Base-by-base conservation (phyloP, 768 basidiomycete genomes). In the Amanita jacksonii region DNA sequence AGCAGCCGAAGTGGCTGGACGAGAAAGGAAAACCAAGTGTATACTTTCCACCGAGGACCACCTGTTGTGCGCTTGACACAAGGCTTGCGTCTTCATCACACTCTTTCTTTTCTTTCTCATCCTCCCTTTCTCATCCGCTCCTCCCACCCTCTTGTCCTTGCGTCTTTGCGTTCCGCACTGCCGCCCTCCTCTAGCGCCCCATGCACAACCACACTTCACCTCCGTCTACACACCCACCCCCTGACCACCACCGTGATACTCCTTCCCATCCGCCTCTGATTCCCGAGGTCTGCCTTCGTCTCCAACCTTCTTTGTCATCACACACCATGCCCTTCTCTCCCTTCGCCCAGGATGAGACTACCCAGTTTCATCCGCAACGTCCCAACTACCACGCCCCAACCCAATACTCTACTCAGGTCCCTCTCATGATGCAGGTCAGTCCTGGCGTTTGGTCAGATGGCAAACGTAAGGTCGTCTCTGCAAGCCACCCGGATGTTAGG, bases 401-500 rank as follows among this genome's bases (percentile, higher is more conserved):
- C 22, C 49, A 51, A 12, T 57, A 55, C 41, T 36, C 58, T 4
- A 57, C 54, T 6, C 19, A 49, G 2, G 46, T 61, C 7, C 61
- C 60, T 4, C 35, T 38, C 9, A 49, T 55, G 45, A 50, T 52
- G 10, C 51, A 67, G 53, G 59, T 65, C 47, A 54, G 57, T 38
- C 60, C 53, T 13, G 70, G 70, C 9, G 61, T 72, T 13, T 68
- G 63, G 62, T 55, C 56, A 9, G 61, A 69, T 47, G 66, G 67
- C 8, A 56, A 56, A 30, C 54, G 58, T 41, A 45, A 65, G 23
- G 60, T 71, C 18, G 64, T 72, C 51, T 74, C 73, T 13, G 63
- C 67, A 10, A 67, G 65, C 30, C 64, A 70, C 31, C 73, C 76
- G 13, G 61, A 64, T 22, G 76, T 80, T 4, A 65, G 67, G 39